Evolutionary conservation across 805 yeast species (phyloP).

Genomic region (Zygotorulaspora florentina): DNA sequence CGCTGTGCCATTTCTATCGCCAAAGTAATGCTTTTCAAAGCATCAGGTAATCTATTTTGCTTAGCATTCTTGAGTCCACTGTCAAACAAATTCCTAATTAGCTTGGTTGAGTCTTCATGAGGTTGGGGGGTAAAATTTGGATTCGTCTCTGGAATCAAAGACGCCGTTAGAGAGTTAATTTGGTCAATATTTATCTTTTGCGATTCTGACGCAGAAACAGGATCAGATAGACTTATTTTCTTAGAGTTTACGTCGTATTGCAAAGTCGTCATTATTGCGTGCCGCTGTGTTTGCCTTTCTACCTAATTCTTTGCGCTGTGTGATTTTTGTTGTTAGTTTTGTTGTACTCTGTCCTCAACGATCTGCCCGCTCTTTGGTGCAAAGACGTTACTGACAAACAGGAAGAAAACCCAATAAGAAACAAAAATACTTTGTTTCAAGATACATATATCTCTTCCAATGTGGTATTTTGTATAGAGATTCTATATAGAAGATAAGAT

Average conservation of each 20-base stretch:
- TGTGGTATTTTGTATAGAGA: neutral
- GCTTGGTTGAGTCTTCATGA: conserved; percentile 45
- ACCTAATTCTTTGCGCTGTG: neutral
- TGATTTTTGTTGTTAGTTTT: neutral
- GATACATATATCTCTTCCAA: neutral
- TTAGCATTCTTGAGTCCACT: conserved; percentile 53
- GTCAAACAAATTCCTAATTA: conserved; percentile 62
- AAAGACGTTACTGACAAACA: neutral
- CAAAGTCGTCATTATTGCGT: conserved; percentile 4
- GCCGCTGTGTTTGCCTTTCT: neutral
- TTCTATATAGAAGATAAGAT: conserved; percentile 1
- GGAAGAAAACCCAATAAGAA: neutral
- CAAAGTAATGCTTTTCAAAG: conserved; percentile 57
- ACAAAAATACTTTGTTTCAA: neutral
- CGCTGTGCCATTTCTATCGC: conserved; percentile 61
- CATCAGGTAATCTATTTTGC: conserved; percentile 53
- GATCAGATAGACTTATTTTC: conserved; percentile 1
- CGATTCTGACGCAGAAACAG: conserved; percentile 9
- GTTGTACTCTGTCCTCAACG: neutral
- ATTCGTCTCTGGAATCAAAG: conserved; percentile 38
- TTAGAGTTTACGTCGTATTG: conserved; percentile 11
- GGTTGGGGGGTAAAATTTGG: conserved; percentile 55
- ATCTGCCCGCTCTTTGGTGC: neutral
- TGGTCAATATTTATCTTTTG: conserved; percentile 26
- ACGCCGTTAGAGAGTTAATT: conserved; percentile 35